A percentile compares a stretch with the other conserved stretches of the same genome.
phyloP scores from a whole-genome alignment of 2,329 filamentous ascomycete species.

The Trichoderma semiorbis region DNA sequence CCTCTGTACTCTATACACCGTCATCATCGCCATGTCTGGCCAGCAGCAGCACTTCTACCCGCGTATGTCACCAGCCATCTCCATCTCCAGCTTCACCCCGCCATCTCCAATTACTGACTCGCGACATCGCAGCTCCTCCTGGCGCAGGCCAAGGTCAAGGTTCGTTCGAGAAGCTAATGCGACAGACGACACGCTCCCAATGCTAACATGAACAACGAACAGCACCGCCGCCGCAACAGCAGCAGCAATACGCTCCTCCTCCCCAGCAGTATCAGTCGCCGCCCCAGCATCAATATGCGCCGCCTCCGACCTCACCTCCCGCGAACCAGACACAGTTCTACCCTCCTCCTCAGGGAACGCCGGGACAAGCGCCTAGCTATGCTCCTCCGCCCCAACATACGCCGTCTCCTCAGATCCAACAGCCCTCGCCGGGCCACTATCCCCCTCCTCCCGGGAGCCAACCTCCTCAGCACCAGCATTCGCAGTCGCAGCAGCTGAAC shows the following conservation, averaged over 20 bases:
- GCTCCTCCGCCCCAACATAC: slow-evolving; percentile 32
- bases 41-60: slow-evolving; percentile 45
- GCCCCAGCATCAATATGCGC: slow-evolving; percentile 33
- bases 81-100: not conserved
- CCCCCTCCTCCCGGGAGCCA: slow-evolving; percentile 26
- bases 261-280: slow-evolving; percentile 24
- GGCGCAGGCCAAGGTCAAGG: slow-evolving; percentile 32
- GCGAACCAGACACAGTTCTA: slow-evolving; percentile 46
- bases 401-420: slow-evolving; percentile 31
- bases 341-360: slow-evolving; percentile 25
- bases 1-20: no score
- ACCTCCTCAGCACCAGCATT: slow-evolving; percentile 24
- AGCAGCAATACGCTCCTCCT: slow-evolving; percentile 26
- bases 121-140: slow-evolving; percentile 38
- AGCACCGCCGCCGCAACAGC: slow-evolving; percentile 17
- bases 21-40: slow-evolving; percentile 36
- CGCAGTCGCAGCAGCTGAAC: slow-evolving; percentile 23
- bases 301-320: slow-evolving; percentile 47
- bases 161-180: not conserved
- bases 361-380: slow-evolving; percentile 26
- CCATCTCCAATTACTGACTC: slow-evolving; percentile 13
- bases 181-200: not conserved
- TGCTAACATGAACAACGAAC: not conserved
- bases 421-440: slow-evolving; percentile 26
- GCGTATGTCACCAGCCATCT: slow-evolving; percentile 36